Evolutionary conservation across 106 monocot genomes (phyloP).

Genomic region (Allium cepa): DNA sequence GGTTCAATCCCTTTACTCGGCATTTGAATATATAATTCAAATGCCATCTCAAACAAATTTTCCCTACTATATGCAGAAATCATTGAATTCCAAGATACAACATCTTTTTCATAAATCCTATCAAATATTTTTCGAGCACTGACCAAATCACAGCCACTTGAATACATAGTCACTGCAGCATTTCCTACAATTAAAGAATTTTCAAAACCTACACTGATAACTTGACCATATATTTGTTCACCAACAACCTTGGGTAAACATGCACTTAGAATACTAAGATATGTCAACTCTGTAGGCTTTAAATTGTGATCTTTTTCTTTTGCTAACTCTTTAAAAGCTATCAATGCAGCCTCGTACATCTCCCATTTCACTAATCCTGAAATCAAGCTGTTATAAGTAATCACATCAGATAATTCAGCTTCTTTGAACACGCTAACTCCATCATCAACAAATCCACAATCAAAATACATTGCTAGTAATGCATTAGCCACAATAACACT

Average conservation of each 20-base stretch:
- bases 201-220: slow-evolving; percentile 16
- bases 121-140: slow-evolving; percentile 19
- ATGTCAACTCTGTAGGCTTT: slow-evolving; percentile 23
- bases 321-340: slow-evolving; percentile 20
- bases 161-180: slow-evolving; percentile 28
- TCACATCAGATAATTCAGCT: slow-evolving; percentile 7
- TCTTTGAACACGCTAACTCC: slow-evolving; percentile 20
- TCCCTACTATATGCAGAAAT: slow-evolving; percentile 28
- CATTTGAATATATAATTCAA: slow-evolving; percentile 15
- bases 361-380: slow-evolving; percentile 25
- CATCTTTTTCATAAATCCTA: slow-evolving; percentile 21
- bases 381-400: slow-evolving; percentile 34
- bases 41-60: slow-evolving; percentile 8
- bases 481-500: slow-evolving; percentile 25
- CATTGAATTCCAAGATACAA: slow-evolving; percentile 43
- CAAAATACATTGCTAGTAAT: slow-evolving; percentile 32
- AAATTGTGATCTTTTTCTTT: slow-evolving; percentile 4
- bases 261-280: slow-evolving; percentile 23
- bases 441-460: slow-evolving; percentile 12
- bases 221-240: slow-evolving; percentile 17
- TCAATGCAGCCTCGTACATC: slow-evolving; percentile 17
- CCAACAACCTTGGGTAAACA: slow-evolving; percentile 15
- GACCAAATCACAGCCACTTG: slow-evolving; percentile 9
- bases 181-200: slow-evolving; percentile 23
- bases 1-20: slow-evolving; percentile 12